A percentile compares a stretch with the other conserved stretches of the same genome.
Evolutionary conservation across 805 yeast genomes (phyloP).

Genomic region (Candida dajiaensis): DNA sequence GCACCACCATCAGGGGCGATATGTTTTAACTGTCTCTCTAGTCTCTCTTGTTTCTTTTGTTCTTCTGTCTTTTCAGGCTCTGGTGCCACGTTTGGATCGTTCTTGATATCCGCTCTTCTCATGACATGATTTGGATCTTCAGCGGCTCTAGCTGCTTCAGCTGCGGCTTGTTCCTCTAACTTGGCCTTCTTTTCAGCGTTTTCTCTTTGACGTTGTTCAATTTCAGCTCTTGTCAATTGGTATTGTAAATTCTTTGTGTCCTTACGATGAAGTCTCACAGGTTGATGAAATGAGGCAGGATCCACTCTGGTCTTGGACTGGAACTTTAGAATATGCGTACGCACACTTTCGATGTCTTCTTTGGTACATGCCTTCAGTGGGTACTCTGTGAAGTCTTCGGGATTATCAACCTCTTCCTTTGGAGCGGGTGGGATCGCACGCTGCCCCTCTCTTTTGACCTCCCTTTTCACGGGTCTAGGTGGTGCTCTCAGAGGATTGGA

Average conservation of each 20-base stretch:
- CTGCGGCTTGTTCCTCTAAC: conserved; percentile 26
- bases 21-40: conserved; percentile 40
- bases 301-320: conserved; percentile 69
- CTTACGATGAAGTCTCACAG: conserved; percentile 84
- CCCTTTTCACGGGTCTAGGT: not conserved
- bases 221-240: conserved; percentile 72
- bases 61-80: conserved; percentile 29
- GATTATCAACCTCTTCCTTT: conserved; percentile 15
- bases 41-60: conserved; percentile 30
- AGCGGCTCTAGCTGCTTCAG: conserved; percentile 21
- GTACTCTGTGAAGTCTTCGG: conserved; percentile 31
- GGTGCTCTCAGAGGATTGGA: not conserved
- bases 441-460: not conserved
- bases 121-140: conserved; percentile 15
- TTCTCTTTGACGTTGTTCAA: conserved; percentile 55
- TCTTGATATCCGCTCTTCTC: conserved; percentile 10
- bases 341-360: conserved; percentile 64
- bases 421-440: conserved; percentile 8
- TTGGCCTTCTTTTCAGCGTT: conserved; percentile 32
- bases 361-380: conserved; percentile 63
- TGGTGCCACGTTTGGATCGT: conserved; percentile 26
- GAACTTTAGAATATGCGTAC: conserved; percentile 79
- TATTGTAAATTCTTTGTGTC: conserved; percentile 90
- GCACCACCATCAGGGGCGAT: conserved; percentile 95
- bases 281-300: conserved; percentile 68